phyloP scores from a whole-genome alignment of 331 rosid species.

The Rosa hybrid region DNA sequence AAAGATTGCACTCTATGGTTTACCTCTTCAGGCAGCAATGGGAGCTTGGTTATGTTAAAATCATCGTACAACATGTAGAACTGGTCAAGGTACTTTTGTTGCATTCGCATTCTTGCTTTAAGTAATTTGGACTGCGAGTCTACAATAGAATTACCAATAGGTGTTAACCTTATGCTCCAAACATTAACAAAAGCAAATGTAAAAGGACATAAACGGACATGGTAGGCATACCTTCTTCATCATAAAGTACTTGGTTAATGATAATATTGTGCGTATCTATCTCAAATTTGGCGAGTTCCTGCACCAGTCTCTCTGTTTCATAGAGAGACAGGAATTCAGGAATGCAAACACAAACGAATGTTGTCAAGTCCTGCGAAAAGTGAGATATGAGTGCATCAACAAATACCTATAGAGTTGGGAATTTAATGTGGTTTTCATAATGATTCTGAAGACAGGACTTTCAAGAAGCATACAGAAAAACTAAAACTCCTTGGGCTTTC shows the following conservation, averaged over 20 bases:
- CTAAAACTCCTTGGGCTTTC: neutral
- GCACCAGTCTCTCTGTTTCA: slow-evolving; percentile 98
- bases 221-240: slow-evolving; percentile 60
- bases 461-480: neutral
- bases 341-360: slow-evolving; percentile 95
- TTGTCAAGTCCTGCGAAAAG: slow-evolving; percentile 87
- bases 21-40: slow-evolving; percentile 97
- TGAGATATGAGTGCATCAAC: slow-evolving; percentile 29
- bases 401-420: slow-evolving; percentile 7
- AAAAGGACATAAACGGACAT: neutral
- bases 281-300: slow-evolving; percentile 93
- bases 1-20: slow-evolving; percentile 10
- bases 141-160: slow-evolving; percentile 30
- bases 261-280: slow-evolving; percentile 97
- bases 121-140: slow-evolving; percentile 87
- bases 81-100: slow-evolving; percentile 87
- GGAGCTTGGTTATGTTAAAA: slow-evolving; percentile 88
- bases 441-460: neutral
- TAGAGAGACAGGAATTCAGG: slow-evolving; percentile 98
- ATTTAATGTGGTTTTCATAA: neutral
- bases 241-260: slow-evolving; percentile 90
- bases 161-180: neutral
- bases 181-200: neutral
- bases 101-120: slow-evolving; percentile 98
- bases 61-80: slow-evolving; percentile 97